Percentiles rank a stretch among this genome's conserved stretches.
Conservation (phyloP, 306 rosid species). For the Pueraria montana region DNA sequence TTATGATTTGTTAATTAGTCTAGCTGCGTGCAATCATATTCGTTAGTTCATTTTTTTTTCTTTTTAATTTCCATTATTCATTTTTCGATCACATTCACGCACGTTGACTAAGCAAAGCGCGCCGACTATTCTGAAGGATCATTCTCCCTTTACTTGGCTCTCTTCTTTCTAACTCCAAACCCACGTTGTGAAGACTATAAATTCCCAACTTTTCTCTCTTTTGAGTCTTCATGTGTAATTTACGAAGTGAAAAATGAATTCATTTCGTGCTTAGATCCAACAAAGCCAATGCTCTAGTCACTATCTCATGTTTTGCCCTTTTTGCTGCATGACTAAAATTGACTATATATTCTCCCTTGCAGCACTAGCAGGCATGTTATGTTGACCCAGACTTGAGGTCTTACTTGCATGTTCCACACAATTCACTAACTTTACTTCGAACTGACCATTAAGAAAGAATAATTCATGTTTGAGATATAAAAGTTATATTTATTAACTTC, state of each 20-base stretch:
- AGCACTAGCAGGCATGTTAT: not conserved
- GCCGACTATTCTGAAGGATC: slow-evolving; percentile 41
- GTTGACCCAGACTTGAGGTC: not conserved
- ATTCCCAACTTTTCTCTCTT: not conserved
- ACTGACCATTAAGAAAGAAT: no score
- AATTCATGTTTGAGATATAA: no score
- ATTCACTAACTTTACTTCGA: not conserved
- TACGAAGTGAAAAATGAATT: not conserved
- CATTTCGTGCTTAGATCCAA: not conserved
- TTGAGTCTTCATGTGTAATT: not conserved
- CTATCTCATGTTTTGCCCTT: not conserved
- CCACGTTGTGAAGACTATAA: slow-evolving; percentile 6
- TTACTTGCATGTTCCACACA: not conserved
- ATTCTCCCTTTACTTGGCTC: not conserved
- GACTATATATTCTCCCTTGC: not conserved
- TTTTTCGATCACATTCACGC: slow-evolving; percentile 24
- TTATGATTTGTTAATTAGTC: not conserved
- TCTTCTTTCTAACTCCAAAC: not conserved
- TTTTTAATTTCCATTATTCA: not conserved
- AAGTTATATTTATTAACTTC: no score
- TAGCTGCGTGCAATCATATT: slow-evolving; percentile 31
- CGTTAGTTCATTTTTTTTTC: not conserved
- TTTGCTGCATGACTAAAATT: not conserved
- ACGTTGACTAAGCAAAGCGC: slow-evolving; percentile 42
- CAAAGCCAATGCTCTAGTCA: not conserved